phyloP scores from a whole-genome alignment of 2,329 filamentous ascomycete species.

The Blastomyces silverae region DNA sequence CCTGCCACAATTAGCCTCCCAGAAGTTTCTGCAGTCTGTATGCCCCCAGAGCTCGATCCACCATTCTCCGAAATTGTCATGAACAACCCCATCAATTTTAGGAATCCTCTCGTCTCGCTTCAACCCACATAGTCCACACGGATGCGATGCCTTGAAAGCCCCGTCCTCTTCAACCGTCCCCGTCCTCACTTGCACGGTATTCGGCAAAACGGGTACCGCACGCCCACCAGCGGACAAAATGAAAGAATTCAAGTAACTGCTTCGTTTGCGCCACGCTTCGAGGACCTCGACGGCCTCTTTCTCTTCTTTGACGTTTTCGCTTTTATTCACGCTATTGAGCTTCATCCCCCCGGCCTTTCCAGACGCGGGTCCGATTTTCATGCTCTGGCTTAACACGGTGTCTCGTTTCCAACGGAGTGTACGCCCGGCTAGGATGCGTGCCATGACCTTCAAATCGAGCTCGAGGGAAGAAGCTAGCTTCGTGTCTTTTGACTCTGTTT shows the following conservation, averaged over 20 bases:
- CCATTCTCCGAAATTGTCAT: slow-evolving; percentile 94
- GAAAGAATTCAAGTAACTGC: slow-evolving; percentile 66
- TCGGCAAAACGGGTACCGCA: slow-evolving; percentile 60
- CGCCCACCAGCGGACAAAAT: slow-evolving; percentile 34
- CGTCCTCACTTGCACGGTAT: slow-evolving; percentile 60
- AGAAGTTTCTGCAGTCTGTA: slow-evolving; percentile 73
- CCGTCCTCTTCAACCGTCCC: slow-evolving; percentile 53
- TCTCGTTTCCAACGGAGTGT: slow-evolving; percentile 88
- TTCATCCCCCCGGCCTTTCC: slow-evolving; percentile 81
- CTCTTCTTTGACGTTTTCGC: slow-evolving; percentile 74
- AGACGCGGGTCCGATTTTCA: slow-evolving; percentile 72
- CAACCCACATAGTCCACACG: slow-evolving; percentile 79
- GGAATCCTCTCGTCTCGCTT: slow-evolving; percentile 76
- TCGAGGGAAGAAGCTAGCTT: slow-evolving; percentile 26
- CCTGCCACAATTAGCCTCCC: slow-evolving; percentile 65
- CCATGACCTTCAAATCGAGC: slow-evolving; percentile 51
- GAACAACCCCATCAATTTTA: slow-evolving; percentile 67
- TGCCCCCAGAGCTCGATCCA: slow-evolving; percentile 89
- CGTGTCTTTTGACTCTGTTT: slow-evolving; percentile 31
- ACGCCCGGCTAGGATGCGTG: slow-evolving; percentile 75
- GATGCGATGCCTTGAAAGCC: slow-evolving; percentile 64
- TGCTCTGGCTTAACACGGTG: slow-evolving; percentile 72
- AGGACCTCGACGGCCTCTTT: slow-evolving; percentile 75
- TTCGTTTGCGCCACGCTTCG: slow-evolving; percentile 64
- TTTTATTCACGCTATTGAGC: slow-evolving; percentile 74